Evolutionary conservation across 2,329 filamentous ascomycete species (phyloP).

Genomic region (Fusarium sp.): DNA sequence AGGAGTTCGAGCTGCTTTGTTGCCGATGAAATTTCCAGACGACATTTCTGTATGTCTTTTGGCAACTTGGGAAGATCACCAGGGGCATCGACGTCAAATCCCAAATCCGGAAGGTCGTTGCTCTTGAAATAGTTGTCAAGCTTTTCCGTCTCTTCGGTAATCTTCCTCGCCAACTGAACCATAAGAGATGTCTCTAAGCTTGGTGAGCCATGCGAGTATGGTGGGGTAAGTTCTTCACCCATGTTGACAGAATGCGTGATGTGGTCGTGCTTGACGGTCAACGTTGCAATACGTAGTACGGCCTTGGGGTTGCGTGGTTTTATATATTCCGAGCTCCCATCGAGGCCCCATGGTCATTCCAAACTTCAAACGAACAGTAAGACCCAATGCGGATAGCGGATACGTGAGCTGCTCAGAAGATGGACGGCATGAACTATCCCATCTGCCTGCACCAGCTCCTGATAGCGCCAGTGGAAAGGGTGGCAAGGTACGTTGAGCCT

Average conservation of each 20-base stretch:
- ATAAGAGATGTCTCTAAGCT: slow-evolving; percentile 53
- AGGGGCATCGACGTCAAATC: slow-evolving; percentile 59
- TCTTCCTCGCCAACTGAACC: slow-evolving; percentile 60
- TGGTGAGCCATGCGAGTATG: slow-evolving; percentile 50
- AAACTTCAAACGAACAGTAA: slow-evolving; percentile 8
- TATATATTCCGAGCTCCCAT: slow-evolving; percentile 19
- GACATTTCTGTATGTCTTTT: slow-evolving; percentile 57
- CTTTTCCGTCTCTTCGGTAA: slow-evolving; percentile 61
- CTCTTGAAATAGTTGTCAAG: slow-evolving; percentile 60
- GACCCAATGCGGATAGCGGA: slow-evolving; percentile 19
- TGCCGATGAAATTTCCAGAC: slow-evolving; percentile 61
- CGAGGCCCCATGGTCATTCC: slow-evolving; percentile 5
- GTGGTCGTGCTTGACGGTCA: not conserved
- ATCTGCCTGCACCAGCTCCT: slow-evolving; percentile 20
- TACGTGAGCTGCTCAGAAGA: slow-evolving; percentile 9
- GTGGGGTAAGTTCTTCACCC: slow-evolving; percentile 47
- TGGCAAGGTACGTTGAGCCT: slow-evolving; percentile 13
- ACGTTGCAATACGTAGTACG: slow-evolving; percentile 2
- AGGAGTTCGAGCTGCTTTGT: slow-evolving; percentile 61
- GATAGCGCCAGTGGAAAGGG: slow-evolving; percentile 12
- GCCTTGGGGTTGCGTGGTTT: slow-evolving; percentile 21
- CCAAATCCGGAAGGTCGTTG: slow-evolving; percentile 56
- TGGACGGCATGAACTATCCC: slow-evolving; percentile 7
- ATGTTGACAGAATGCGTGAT: slow-evolving; percentile 19
- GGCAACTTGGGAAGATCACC: slow-evolving; percentile 61